These are phyloP conservation scores for Rhinocladiella mackenziei DNA, from an alignment of 2,329 filamentous ascomycete genomes.

Conservation along the genomic window DNA sequence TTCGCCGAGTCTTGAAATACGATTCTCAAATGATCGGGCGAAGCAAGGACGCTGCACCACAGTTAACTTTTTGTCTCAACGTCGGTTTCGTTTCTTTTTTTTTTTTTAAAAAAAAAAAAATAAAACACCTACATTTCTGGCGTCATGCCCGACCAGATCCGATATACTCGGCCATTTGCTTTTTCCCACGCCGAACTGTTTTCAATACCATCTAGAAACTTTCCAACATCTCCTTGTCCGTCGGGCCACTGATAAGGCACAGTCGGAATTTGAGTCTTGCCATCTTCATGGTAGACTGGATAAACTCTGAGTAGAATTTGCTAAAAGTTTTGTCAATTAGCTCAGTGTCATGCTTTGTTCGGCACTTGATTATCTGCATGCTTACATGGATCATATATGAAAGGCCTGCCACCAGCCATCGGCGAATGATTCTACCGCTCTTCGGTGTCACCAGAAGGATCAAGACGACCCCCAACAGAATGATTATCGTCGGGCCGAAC, in stretches of 20 bases:
- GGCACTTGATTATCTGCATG: too few species aligned
- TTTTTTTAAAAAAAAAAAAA: not conserved
- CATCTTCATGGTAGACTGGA: not conserved
- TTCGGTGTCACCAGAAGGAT: too few species aligned
- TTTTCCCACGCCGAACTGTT: constrained; percentile 36
- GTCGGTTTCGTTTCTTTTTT: too few species aligned
- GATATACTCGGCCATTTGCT: constrained; percentile 38
- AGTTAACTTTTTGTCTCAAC: too few species aligned
- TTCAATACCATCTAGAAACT: constrained; percentile 39
- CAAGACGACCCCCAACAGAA: too few species aligned
- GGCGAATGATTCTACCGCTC: too few species aligned
- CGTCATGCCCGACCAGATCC: constrained; percentile 39
- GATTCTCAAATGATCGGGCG: constrained; percentile 35
- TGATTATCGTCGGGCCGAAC: too few species aligned
- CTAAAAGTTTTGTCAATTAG: too few species aligned
- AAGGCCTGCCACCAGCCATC: too few species aligned
- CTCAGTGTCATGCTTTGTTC: too few species aligned
- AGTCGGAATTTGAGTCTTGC: constrained; percentile 16
- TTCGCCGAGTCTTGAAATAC: constrained; percentile 45
- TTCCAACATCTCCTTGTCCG: constrained; percentile 41
- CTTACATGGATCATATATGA: too few species aligned
- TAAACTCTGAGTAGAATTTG: too few species aligned
- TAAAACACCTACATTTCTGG: constrained; percentile 38
- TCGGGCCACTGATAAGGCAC: constrained; percentile 36
- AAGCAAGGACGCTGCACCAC: constrained; percentile 39